Conservation (phyloP, 2,329 filamentous ascomycete genomes). For the Ceratocystis destructans region DNA sequence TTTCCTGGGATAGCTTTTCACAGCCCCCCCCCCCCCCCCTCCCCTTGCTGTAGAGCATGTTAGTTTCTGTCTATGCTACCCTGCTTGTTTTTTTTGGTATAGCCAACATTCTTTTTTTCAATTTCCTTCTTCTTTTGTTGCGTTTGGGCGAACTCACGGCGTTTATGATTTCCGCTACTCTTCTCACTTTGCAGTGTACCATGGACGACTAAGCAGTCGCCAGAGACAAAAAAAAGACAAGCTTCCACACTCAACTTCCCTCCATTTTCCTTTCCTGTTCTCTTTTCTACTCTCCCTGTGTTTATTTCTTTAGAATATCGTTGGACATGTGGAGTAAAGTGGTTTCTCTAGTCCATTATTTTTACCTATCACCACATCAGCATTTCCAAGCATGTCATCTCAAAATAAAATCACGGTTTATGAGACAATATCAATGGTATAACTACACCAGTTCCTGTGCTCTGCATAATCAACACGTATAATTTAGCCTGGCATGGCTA, state of each 20-base stretch:
- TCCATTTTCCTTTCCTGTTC: background rate
- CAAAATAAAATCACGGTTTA: conserved; percentile 11
- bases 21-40: background rate
- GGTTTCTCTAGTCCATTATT: conserved; percentile 4
- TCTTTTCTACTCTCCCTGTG: background rate
- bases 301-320: background rate
- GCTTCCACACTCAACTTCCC: background rate
- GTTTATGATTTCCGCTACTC: conserved; percentile 15
- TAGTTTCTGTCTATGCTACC: background rate
- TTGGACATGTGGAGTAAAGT: conserved; percentile 3
- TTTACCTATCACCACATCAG: conserved; percentile 12
- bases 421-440: background rate
- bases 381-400: conserved; percentile 15
- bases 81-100: conserved; percentile 4
- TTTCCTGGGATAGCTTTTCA: background rate
- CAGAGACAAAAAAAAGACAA: background rate
- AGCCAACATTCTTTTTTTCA: conserved; percentile 5
- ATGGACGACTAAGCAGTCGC: background rate
- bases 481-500: background rate
- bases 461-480: background rate
- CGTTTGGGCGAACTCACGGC: conserved; percentile 15
- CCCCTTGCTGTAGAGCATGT: background rate
- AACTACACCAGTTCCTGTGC: background rate
- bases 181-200: conserved; percentile 8
- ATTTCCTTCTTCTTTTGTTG: conserved; percentile 4